These are phyloP conservation scores for Mycena kentingensis DNA, from an alignment of 768 basidiomycete species.

Conservation along the genomic window DNA sequence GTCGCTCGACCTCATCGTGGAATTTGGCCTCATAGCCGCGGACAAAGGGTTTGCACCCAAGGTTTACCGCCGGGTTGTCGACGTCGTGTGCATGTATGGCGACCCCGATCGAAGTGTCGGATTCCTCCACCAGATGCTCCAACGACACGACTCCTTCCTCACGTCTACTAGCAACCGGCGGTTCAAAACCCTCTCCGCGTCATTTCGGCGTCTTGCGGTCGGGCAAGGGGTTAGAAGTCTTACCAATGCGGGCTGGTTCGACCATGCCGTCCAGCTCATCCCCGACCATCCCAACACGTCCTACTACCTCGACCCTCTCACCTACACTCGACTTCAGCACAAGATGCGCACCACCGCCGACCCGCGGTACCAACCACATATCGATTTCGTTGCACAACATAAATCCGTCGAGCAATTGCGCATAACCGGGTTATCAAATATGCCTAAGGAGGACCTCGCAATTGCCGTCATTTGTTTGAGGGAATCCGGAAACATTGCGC, in stretches of 20 bases:
- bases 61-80: conserved; percentile 31
- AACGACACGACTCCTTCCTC: conserved; percentile 25
- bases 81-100: conserved; percentile 41
- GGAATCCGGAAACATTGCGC: no score
- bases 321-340: conserved; percentile 38
- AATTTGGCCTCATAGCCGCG: conserved; percentile 46
- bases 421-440: not conserved
- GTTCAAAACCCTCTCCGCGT: conserved; percentile 3
- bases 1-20: conserved; percentile 39
- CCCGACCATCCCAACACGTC: conserved; percentile 33
- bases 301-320: conserved; percentile 36
- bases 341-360: conserved; percentile 21
- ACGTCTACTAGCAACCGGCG: conserved; percentile 7
- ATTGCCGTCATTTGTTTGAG: conserved; percentile 14
- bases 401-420: conserved; percentile 3
- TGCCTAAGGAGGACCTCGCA: conserved; percentile 1
- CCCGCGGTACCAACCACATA: conserved; percentile 11
- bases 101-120: conserved; percentile 31
- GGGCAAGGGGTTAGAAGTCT: conserved; percentile 45
- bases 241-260: conserved; percentile 37
- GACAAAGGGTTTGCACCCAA: conserved; percentile 45
- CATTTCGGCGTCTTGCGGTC: conserved; percentile 30
- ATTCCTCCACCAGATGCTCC: conserved; percentile 43
- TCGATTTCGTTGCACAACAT: conserved; percentile 11
- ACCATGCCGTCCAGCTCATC: conserved; percentile 49